Percentiles rank a stretch among this genome's conserved stretches.
Evolutionary conservation across 345 rosid genomes (phyloP).

Genomic region (Hibiscus mutabilis): DNA sequence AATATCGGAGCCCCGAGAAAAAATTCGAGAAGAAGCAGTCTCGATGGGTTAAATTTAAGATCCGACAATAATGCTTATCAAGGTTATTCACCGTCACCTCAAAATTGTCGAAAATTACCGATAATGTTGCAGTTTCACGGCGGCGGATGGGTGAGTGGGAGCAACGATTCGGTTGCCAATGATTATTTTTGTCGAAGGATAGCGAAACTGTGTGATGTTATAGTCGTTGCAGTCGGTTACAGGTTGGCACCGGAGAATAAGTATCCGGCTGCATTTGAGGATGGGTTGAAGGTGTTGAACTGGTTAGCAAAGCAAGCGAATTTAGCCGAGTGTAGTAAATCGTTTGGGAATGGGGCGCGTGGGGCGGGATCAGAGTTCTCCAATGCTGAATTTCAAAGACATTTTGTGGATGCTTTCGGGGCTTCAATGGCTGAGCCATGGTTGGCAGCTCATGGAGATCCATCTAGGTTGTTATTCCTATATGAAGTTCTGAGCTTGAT

Average conservation of each 20-base stretch:
- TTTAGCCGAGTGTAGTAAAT: constrained; percentile 24
- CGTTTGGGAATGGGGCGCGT: constrained; percentile 41
- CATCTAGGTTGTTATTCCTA: constrained; percentile 50
- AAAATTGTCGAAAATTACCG: constrained; percentile 48
- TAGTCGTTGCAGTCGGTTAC: constrained; percentile 87
- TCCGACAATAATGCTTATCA: constrained; percentile 42
- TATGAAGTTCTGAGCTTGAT: constrained; percentile 4
- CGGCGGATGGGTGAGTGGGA: constrained; percentile 96
- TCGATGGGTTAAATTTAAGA: constrained; percentile 35
- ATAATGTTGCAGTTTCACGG: constrained; percentile 90
- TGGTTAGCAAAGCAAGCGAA: constrained; percentile 98
- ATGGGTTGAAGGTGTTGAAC: constrained; percentile 69
- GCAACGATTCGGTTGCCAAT: constrained; percentile 82
- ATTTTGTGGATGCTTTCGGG: constrained; percentile 76
- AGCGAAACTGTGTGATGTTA: constrained; percentile 72
- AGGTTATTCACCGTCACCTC: constrained; percentile 59
- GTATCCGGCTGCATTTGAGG: constrained; percentile 85
- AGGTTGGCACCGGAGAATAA: constrained; percentile 87
- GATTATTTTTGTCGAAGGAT: constrained; percentile 76
- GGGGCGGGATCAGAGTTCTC: constrained; percentile 39
- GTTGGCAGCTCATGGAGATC: constrained; percentile 94
- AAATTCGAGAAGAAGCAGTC: neutral
- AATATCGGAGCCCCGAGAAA: constrained; percentile 10
- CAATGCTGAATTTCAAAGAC: constrained; percentile 52
- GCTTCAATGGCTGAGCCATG: constrained; percentile 94